These are phyloP conservation scores for Chlamydomonas sp. DNA, from an alignment of 139 green algal species.

Conservation along the genomic window DNA sequence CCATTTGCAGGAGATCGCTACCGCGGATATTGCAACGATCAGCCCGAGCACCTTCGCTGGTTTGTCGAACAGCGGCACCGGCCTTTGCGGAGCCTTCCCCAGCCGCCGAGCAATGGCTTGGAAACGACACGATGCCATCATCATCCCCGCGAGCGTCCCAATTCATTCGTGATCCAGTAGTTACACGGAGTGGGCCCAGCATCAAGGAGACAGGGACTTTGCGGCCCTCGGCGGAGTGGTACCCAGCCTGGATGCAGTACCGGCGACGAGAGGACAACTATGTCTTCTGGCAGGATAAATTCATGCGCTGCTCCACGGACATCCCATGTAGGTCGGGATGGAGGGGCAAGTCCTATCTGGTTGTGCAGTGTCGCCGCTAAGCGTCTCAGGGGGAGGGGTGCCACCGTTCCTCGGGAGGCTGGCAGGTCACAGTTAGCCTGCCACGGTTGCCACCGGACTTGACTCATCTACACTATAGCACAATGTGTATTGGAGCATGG, in stretches of 20 bases:
- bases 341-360: background rate
- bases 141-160: background rate
- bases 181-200: slow-evolving; percentile 27
- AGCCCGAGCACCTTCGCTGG: background rate
- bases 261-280: slow-evolving; percentile 65
- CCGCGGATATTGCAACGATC: background rate
- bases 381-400: too few species aligned
- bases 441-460: too few species aligned
- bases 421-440: too few species aligned
- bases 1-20: background rate
- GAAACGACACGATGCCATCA: background rate
- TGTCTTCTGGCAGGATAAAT: slow-evolving; percentile 72
- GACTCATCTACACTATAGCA: too few species aligned
- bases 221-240: slow-evolving; percentile 58
- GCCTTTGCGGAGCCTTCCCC: background rate
- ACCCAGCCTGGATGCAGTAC: slow-evolving; percentile 69
- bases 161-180: background rate
- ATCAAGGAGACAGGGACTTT: slow-evolving; percentile 56
- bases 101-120: background rate
- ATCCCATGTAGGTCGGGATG: slow-evolving; percentile 51
- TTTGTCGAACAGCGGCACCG: slow-evolving; percentile 28
- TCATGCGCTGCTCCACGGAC: slow-evolving; percentile 58
- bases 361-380: too few species aligned
- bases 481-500: too few species aligned
- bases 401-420: too few species aligned